Evolutionary conservation across 2,329 filamentous ascomycete species (phyloP), one percentile per base, ranked within the genome.

Genomic region (Claviceps cyperi): DNA sequence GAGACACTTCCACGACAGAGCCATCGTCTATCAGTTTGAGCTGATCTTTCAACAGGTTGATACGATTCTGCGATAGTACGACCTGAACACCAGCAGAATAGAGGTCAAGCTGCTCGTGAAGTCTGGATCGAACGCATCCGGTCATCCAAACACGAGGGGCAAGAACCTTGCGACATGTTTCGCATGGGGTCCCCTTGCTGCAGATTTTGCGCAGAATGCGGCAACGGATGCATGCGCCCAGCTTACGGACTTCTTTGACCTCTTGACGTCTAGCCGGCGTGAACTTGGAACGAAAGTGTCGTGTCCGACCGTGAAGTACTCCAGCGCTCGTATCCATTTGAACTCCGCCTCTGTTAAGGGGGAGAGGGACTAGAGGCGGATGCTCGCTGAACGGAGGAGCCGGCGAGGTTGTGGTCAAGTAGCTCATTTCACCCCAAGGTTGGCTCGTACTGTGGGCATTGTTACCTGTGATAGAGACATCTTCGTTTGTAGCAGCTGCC

Each of bases 121-220:
- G 68, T 49, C 77, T 75, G 7, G 78, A 81, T 45, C 80, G 72
- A 22, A 82, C 74, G 58, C 80, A 84, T 9, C 77, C 76, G 2
- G 74, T 75, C 52, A 74, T 76, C 80, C 80, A 84, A n/a, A 83
- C 72, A 8, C 80, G 72, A 0, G 80, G 78, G 3, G 75, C 73
- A 39, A 83, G 65, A 0, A 84, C 79, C 57, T 79, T 81, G 53
- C 74, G 73, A 54, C 80, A 84, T 1, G 79, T 78, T 49, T 77
- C 73, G 55, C 80, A 84, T 0, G 80, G 79, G 6, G 72, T 76
- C 35, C 77, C 80, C 52, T 73, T 75, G n/a, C 78, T 80, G 57
- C 80, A 84, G 1, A 77, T 80, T 64, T 84, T 84, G 51, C 80
- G 73, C 37, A 84, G 64, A 53, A 83, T 82, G 38, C 79, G 73